Base-by-base conservation (phyloP, 169 alveolate species). In the Besnoitia besnoiti region DNA sequence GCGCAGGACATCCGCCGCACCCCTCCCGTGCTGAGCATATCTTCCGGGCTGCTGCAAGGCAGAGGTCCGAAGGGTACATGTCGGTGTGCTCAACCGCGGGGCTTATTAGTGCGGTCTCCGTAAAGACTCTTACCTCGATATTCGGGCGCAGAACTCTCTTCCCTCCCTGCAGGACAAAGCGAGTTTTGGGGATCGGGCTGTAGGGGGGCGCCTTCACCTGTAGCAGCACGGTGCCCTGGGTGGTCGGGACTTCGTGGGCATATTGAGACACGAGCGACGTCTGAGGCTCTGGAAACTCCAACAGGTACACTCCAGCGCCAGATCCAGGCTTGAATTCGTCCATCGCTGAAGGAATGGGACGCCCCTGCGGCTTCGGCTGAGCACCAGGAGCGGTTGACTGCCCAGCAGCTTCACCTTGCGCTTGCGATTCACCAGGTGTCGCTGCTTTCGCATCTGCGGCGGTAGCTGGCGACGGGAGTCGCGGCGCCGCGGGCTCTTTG, bases 161-260 rank as follows among this genome's bases (percentile, higher is more conserved):
- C 24, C 87, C 87, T 37, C 50, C 40, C 40, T 77, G 87, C 49
- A 77, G 87, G 55, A 12, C 35, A 35, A 77, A 77, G 55, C 87
- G 87, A 39, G 50, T 40, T 42, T 37, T 37, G 37, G 87, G 55
- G 4, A 77, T 77, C 61, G 49, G 87, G 21, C n/a, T 44, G 87
- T 77, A 77, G 33, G 87, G 87, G 0, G 87, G 87, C 3, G 87
- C 44, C 59, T 77, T 77, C 61, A 77, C 87, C 40, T 77, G 87
- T 12, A 77, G 87, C 5, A 77, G 87, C n/a, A 77, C 55, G 59
- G 21, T 24, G 33, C 87, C 87, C 40, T 77, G 59, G 37, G 35
- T 55, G 35, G 87, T 42, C 5, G 87, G 87, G 8, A 5, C 40
- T 7, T 42, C 59, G n/a, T 77, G n/a, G 10, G 87, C 50, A 42